Conservation (phyloP, 257 asterid species). For the Buddleja alternifolia region DNA sequence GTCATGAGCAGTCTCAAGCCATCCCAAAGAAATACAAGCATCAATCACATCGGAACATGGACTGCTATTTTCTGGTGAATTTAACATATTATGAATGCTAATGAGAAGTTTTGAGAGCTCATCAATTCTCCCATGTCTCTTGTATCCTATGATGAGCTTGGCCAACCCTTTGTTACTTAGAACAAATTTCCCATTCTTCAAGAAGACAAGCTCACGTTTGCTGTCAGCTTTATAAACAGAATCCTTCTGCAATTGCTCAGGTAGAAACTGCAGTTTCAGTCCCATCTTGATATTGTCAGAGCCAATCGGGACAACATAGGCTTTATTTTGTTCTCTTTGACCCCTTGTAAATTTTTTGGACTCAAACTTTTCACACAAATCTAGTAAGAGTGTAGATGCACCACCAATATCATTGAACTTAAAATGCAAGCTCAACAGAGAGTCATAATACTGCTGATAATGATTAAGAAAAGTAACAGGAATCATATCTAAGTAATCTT, state of each 20-base stretch:
- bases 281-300: slow-evolving; percentile 69
- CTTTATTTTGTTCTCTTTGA: slow-evolving; percentile 36
- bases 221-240: slow-evolving; percentile 46
- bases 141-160: slow-evolving; percentile 54
- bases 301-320: slow-evolving; percentile 59
- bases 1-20: slow-evolving; percentile 96
- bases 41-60: slow-evolving; percentile 56
- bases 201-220: slow-evolving; percentile 45
- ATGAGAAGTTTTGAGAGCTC: slow-evolving; percentile 68
- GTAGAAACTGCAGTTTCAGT: slow-evolving; percentile 55
- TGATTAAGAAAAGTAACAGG: slow-evolving; percentile 41
- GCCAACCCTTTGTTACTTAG: slow-evolving; percentile 73
- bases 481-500: slow-evolving; percentile 51
- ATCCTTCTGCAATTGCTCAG: slow-evolving; percentile 55
- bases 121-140: slow-evolving; percentile 52
- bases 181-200: slow-evolving; percentile 56
- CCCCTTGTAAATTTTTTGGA: slow-evolving; percentile 17
- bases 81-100: slow-evolving; percentile 44
- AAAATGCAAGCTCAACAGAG: slow-evolving; percentile 69
- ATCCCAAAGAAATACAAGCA: slow-evolving; percentile 69
- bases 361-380: slow-evolving; percentile 39
- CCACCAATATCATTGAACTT: slow-evolving; percentile 72
- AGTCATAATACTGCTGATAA: slow-evolving; percentile 72
- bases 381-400: slow-evolving; percentile 66
- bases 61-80: slow-evolving; percentile 33